phyloP scores from a whole-genome alignment of 2,329 filamentous ascomycete genomes.

The Macrophomina tecta region DNA sequence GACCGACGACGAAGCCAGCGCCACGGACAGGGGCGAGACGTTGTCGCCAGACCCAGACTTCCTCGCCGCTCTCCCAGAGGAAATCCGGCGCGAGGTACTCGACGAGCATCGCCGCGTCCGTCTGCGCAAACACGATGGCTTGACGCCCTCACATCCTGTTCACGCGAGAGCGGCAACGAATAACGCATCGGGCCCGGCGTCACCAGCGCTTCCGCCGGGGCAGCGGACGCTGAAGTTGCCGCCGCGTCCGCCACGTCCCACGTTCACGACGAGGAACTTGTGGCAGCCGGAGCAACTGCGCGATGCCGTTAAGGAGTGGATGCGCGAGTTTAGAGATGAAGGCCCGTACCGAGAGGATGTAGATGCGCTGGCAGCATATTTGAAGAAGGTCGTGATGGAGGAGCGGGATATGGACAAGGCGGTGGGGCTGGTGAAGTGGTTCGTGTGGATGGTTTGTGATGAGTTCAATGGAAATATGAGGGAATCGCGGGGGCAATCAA shows the following conservation, averaged over 20 bases:
- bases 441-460: slow-evolving; percentile 48
- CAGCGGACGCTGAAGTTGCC: slow-evolving; percentile 54
- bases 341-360: slow-evolving; percentile 84
- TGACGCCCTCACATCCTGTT: background rate
- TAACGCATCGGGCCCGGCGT: slow-evolving; percentile 15
- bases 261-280: slow-evolving; percentile 67
- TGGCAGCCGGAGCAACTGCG: slow-evolving; percentile 68
- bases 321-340: slow-evolving; percentile 70
- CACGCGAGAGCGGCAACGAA: background rate
- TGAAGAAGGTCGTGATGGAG: slow-evolving; percentile 72
- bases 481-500: slow-evolving; percentile 29
- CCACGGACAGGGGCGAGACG: slow-evolving; percentile 7
- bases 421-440: slow-evolving; percentile 71
- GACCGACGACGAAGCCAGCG: slow-evolving; percentile 30
- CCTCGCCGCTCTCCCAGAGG: slow-evolving; percentile 80
- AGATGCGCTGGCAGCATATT: slow-evolving; percentile 73
- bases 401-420: slow-evolving; percentile 82
- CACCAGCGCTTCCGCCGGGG: slow-evolving; percentile 33
- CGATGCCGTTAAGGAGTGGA: slow-evolving; percentile 77
- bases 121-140: slow-evolving; percentile 41
- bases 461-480: slow-evolving; percentile 28
- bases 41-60: slow-evolving; percentile 62
- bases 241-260: slow-evolving; percentile 60
- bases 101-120: slow-evolving; percentile 70
- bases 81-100: slow-evolving; percentile 78